These are phyloP conservation scores for Exobasidium cylindrosporum DNA, from an alignment of 1,284 basidiomycete species.

Conservation along the genomic window DNA sequence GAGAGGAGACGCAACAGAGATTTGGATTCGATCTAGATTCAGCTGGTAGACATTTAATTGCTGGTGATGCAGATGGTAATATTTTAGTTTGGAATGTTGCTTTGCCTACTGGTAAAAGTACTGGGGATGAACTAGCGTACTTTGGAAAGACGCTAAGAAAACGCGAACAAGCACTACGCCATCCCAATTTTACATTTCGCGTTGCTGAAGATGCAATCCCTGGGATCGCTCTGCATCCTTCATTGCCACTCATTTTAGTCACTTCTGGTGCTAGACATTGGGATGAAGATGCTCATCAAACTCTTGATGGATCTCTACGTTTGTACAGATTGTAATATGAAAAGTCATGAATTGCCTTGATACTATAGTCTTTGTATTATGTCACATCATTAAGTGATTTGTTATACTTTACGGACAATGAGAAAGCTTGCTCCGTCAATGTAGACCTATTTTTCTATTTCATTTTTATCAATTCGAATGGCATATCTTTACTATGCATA, in stretches of 20 bases:
- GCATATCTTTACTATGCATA: no score
- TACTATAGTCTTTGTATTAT: no score
- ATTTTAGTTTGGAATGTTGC: slow-evolving; percentile 28
- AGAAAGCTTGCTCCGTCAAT: no score
- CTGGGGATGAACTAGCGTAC: background rate
- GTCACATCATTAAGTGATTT: no score
- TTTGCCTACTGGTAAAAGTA: background rate
- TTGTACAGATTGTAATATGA: no score
- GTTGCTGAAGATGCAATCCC: background rate
- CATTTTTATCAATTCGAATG: no score
- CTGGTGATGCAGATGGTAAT: slow-evolving; percentile 28
- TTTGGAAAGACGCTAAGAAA: background rate
- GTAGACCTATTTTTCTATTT: no score
- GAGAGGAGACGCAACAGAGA: slow-evolving; percentile 26
- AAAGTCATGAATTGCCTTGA: no score
- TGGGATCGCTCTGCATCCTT: background rate
- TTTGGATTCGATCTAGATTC: slow-evolving; percentile 41
- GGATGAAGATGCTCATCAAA: background rate
- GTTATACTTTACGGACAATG: no score
- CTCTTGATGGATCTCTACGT: background rate
- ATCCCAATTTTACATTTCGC: background rate
- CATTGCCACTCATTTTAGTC: background rate
- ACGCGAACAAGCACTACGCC: background rate
- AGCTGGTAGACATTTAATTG: slow-evolving; percentile 32
- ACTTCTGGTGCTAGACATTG: background rate